Conservation (phyloP, 169 alveolate species). For the Plasmodium adleri region DNA sequence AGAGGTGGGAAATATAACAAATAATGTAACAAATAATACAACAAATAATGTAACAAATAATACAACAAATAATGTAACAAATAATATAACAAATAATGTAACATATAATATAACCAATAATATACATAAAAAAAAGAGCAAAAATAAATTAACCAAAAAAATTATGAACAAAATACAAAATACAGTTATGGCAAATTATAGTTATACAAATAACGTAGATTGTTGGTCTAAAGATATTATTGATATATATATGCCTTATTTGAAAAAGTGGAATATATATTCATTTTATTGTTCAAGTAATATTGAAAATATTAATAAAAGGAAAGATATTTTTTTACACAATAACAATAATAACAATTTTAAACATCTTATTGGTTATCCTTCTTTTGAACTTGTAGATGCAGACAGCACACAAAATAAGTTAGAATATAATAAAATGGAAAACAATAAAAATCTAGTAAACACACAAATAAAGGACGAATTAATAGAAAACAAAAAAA, state of each 20-base stretch:
- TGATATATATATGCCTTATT: slow-evolving; percentile 66
- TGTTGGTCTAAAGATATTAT: slow-evolving; percentile 65
- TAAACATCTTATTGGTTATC: slow-evolving; percentile 69
- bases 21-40: no score
- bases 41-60: no score
- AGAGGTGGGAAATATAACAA: no score
- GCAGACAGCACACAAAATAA: neutral
- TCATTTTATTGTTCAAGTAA: slow-evolving; percentile 75
- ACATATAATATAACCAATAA: no score
- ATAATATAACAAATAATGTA: no score
- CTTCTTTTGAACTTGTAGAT: slow-evolving; percentile 41
- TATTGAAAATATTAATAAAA: slow-evolving; percentile 55
- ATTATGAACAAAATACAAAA: slow-evolving; percentile 11
- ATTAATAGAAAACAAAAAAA: no score
- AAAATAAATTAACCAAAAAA: slow-evolving; percentile 1
- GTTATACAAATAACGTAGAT: slow-evolving; percentile 67
- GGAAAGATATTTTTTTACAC: slow-evolving; percentile 37
- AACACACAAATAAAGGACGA: no score
- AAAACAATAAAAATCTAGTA: no score
- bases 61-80: no score
- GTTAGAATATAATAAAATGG: no score
- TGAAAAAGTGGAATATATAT: slow-evolving; percentile 70
- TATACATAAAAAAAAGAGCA: neutral
- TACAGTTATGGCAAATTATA: slow-evolving; percentile 33
- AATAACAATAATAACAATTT: slow-evolving; percentile 15